These are phyloP conservation scores for Veloboletus limbatus DNA, from an alignment of 1,284 basidiomycete species.

Conservation along the genomic window DNA sequence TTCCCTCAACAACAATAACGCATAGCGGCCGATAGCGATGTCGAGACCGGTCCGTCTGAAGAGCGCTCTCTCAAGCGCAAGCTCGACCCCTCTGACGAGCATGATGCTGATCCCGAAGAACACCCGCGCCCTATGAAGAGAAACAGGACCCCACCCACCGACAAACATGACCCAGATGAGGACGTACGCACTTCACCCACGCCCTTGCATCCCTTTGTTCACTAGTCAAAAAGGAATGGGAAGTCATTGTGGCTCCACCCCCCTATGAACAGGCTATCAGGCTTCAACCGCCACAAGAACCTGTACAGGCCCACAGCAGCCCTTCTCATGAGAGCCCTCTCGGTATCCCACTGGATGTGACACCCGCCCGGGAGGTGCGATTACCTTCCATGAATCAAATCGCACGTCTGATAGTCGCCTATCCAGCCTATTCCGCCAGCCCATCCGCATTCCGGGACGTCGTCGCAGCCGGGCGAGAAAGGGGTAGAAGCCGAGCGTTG, in stretches of 20 bases:
- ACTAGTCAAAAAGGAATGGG: slow-evolving; percentile 35
- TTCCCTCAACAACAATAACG: slow-evolving; percentile 30
- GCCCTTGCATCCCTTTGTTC: slow-evolving; percentile 1
- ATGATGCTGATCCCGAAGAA: slow-evolving; percentile 21
- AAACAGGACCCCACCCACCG: slow-evolving; percentile 46
- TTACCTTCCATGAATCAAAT: neutral
- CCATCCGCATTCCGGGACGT: neutral
- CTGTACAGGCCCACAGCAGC: slow-evolving; percentile 8
- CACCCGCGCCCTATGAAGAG: slow-evolving; percentile 44
- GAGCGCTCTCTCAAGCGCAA: slow-evolving; percentile 42
- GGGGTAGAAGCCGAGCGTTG: slow-evolving; percentile 6
- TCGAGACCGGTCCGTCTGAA: slow-evolving; percentile 26
- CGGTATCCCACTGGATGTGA: neutral
- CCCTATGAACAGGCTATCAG: slow-evolving; percentile 24
- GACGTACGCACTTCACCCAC: slow-evolving; percentile 24
- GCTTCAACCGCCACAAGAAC: slow-evolving; percentile 12
- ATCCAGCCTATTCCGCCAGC: slow-evolving; percentile 14
- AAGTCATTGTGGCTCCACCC: slow-evolving; percentile 32
- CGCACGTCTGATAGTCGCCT: slow-evolving; percentile 12
- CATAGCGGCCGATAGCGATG: slow-evolving; percentile 33
- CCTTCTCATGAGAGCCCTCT: slow-evolving; percentile 4
- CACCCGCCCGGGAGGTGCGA: slow-evolving; percentile 19
- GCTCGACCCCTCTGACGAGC: slow-evolving; percentile 36
- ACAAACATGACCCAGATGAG: slow-evolving; percentile 27
- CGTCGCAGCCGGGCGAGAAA: slow-evolving; percentile 11